Evolutionary conservation across 129 eudicot genomes (phyloP).

Genomic region (Chrysanthemum makinoi): DNA sequence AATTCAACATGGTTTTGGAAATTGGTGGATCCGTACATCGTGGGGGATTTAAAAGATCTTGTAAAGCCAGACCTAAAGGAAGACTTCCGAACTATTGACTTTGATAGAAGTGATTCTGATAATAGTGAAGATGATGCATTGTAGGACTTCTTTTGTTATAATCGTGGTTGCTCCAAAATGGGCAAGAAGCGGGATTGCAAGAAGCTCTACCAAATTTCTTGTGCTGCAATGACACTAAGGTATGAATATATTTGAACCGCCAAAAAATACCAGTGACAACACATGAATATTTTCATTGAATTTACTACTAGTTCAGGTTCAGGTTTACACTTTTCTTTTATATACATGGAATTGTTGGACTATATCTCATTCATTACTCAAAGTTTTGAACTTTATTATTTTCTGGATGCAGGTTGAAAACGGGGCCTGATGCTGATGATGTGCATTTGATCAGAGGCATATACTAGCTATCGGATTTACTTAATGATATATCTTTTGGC

Average conservation of each 20-base stretch:
- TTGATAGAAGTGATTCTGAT: slow-evolving; percentile 38
- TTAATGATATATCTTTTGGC: slow-evolving; percentile 17
- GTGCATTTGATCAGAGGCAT: slow-evolving; percentile 5
- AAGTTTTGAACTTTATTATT: slow-evolving; percentile 9
- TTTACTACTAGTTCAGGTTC: not conserved
- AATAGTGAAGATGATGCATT: slow-evolving; percentile 33
- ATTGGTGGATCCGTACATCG: slow-evolving; percentile 63
- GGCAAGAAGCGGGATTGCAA: not conserved
- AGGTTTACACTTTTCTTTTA: slow-evolving; percentile 7
- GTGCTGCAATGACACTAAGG: slow-evolving; percentile 19
- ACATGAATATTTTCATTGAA: not conserved
- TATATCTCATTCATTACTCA: not conserved
- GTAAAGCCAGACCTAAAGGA: slow-evolving; percentile 41
- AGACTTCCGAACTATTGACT: slow-evolving; percentile 25
- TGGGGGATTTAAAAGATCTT: slow-evolving; percentile 48
- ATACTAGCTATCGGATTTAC: slow-evolving; percentile 2
- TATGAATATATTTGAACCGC: slow-evolving; percentile 18
- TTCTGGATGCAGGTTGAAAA: slow-evolving; percentile 27
- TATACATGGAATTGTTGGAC: not conserved
- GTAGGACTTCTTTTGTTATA: slow-evolving; percentile 7
- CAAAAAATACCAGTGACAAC: not conserved
- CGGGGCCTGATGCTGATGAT: slow-evolving; percentile 4
- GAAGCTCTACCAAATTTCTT: not conserved
- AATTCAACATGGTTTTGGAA: slow-evolving; percentile 66
- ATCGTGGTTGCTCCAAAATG: not conserved